Evolutionary conservation across 106 monocot species (phyloP).

Genomic region (Amphibolis antarctica): DNA sequence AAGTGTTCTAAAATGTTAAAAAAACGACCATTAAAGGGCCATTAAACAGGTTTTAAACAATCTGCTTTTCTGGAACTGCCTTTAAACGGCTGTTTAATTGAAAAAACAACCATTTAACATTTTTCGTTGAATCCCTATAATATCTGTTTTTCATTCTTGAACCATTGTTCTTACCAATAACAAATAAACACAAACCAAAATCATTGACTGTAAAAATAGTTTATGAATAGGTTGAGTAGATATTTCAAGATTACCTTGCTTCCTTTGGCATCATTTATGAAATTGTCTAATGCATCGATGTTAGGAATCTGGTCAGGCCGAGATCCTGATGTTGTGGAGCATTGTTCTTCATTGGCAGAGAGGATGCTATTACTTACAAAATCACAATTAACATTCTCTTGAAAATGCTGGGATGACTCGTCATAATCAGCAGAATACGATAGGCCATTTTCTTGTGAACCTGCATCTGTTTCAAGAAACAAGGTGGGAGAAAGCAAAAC

Average conservation of each 20-base stretch:
- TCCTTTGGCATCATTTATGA: conserved; percentile 39
- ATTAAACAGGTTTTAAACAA: no score
- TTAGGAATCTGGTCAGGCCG: not conserved
- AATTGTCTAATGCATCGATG: conserved; percentile 26
- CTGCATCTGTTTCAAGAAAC: not conserved
- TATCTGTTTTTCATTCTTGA: no score
- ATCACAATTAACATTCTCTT: not conserved
- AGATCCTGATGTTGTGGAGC: not conserved
- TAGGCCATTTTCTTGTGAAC: not conserved
- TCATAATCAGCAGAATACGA: not conserved
- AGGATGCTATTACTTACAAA: not conserved
- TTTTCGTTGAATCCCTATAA: no score
- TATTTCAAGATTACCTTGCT: conserved; percentile 37
- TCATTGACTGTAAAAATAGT: not conserved
- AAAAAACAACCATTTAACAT: no score
- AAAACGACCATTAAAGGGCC: no score
- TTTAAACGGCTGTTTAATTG: no score
- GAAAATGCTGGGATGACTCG: not conserved
- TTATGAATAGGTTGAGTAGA: not conserved
- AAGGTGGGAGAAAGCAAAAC: not conserved
- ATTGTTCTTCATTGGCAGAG: not conserved
- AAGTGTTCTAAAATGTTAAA: no score
- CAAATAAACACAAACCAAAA: no score
- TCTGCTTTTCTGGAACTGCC: no score
- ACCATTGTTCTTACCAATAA: no score